These are phyloP conservation scores for Penicillium brevicompactum DNA, from an alignment of 2,329 filamentous ascomycete species.

Conservation along the genomic window DNA sequence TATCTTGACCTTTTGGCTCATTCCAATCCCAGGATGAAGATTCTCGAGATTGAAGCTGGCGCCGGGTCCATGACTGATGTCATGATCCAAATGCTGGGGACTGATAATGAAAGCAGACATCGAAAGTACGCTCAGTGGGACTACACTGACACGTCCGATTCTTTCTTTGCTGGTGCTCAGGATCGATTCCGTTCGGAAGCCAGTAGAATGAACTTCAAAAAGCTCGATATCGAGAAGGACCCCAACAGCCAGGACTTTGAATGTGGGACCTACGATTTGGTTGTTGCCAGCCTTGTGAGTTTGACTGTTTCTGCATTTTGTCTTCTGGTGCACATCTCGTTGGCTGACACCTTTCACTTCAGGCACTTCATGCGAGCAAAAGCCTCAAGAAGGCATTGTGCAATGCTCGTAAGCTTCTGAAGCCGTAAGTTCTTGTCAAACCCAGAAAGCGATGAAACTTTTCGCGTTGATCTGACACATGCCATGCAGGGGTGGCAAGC, in stretches of 20 bases:
- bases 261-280: conserved; percentile 20
- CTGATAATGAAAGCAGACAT: neutral
- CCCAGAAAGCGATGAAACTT: neutral
- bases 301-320: neutral
- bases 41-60: conserved; percentile 18
- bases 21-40: conserved; percentile 11
- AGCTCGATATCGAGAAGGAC: conserved; percentile 19
- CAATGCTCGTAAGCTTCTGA: neutral
- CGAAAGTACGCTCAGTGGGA: conserved; percentile 1
- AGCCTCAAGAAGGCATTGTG: neutral
- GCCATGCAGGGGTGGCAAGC: neutral
- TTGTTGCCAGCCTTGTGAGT: conserved; percentile 10
- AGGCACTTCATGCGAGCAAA: neutral
- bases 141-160: conserved; percentile 17
- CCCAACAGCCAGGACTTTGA: conserved; percentile 19
- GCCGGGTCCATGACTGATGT: conserved; percentile 4
- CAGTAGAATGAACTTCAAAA: conserved; percentile 13
- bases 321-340: neutral
- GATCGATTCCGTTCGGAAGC: conserved; percentile 8
- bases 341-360: neutral
- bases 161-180: conserved; percentile 13
- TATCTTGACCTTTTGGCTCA: conserved; percentile 12
- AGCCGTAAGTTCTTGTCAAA: neutral
- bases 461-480: neutral
- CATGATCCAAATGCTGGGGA: neutral